Percentiles rank a stretch among this genome's conserved stretches.
Conservation (phyloP, 2,329 filamentous ascomycete genomes). For the Volutella citrinella region DNA sequence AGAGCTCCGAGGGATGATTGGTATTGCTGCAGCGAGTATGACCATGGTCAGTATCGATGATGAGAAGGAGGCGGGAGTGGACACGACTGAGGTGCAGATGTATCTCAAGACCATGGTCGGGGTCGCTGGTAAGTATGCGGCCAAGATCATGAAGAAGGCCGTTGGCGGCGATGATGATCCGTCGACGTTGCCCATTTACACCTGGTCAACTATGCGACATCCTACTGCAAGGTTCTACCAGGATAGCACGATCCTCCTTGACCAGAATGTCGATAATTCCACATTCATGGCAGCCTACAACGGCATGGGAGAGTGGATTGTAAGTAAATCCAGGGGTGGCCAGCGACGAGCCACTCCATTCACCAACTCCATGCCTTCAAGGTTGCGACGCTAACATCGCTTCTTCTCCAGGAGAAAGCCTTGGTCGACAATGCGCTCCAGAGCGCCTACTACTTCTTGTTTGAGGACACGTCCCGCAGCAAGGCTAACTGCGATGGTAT, state of each 20-base stretch:
- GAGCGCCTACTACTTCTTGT: conserved; percentile 1
- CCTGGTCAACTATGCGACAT: not conserved
- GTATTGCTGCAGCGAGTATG: not conserved
- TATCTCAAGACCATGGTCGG: conserved; percentile 3
- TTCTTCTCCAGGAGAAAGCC: conserved; percentile 1
- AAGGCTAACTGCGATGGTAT: conserved; percentile 1
- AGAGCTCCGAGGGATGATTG: conserved; percentile 4
- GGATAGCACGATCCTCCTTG: conserved; percentile 5
- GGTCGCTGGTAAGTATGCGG: conserved; percentile 2
- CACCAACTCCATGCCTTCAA: too few species aligned
- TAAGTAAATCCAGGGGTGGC: not conserved
- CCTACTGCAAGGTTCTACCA: conserved; percentile 1
- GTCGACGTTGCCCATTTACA: conserved; percentile 1
- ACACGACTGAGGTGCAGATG: conserved; percentile 3
- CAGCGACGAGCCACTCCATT: too few species aligned
- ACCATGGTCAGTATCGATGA: not conserved
- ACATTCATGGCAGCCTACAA: conserved; percentile 3
- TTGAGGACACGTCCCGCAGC: not conserved
- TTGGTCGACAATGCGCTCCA: conserved; percentile 2
- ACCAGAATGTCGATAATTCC: conserved; percentile 2
- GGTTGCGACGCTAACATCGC: not conserved
- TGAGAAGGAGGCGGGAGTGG: not conserved
- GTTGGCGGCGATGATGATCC: not conserved
- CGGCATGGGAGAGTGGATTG: not conserved
- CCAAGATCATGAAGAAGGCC: not conserved